Base-by-base conservation (phyloP, 192 early-diverging fungal species). In the Coemansia sp. region DNA sequence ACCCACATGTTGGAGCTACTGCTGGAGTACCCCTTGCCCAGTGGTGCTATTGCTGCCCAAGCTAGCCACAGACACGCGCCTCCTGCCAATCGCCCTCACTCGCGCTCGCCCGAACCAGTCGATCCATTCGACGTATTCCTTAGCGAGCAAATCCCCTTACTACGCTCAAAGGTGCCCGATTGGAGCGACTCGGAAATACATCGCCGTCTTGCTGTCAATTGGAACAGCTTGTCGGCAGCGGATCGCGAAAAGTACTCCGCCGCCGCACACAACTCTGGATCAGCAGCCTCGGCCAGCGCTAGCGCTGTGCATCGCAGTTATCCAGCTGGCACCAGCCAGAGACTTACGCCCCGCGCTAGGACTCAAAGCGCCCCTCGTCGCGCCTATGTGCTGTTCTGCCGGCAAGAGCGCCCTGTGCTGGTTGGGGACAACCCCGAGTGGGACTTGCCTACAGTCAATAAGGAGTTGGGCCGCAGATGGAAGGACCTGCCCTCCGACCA, bases 391-490 rank as follows among this genome's bases (percentile, higher is more conserved):
- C 57, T 85, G 42, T 85, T 85, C 51, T 85, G 82, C 29, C 66
- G 82, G 11, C 67, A 77, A 43, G 78, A 80, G 71, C 65, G 82
- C 1, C 82, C 82, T 6, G 31, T 74, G 62, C 41, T 85, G 29
- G 77, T 80, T 9, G 51, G 65, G 8, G 82, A 69, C 29, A 85
- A 85, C 46, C 72, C 74, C 15, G 16, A 62, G 24, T 85, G 82
- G 82, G 82, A 85, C 51, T 70, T 85, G 66, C 82, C 82, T 0
- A 75, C 72, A 1, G 82, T 85, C 66, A 85, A 85, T 72, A 85
- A 85, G 65, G 82, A 85, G 72, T 74, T 85, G 44, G 82, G 82
- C 33, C 82, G 82, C 33, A 69, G 57, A 43, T 85, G 82, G 82
- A 85, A 85, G 69, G 82, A 85, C 60, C 61, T 85, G 67, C 55